Evolutionary conservation across 805 yeast species (phyloP).

Genomic region (Myxozyma monticola): DNA sequence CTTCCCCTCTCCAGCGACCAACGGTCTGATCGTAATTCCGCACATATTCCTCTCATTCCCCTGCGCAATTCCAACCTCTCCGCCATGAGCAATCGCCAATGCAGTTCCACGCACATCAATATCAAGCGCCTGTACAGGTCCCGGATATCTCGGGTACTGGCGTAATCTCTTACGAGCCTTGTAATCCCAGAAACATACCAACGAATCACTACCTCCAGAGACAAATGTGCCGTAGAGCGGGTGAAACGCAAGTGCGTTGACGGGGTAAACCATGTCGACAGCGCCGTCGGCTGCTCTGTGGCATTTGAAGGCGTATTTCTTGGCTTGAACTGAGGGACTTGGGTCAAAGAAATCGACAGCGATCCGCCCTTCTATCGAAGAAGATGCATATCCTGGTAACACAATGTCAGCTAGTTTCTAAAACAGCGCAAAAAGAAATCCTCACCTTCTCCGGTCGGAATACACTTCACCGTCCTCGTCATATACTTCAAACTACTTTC

Average conservation of each 20-base stretch:
- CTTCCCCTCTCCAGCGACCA: slow-evolving; percentile 28
- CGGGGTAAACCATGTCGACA: slow-evolving; percentile 55
- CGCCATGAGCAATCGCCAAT: slow-evolving; percentile 51
- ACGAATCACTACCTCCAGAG: slow-evolving; percentile 56
- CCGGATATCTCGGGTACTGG: slow-evolving; percentile 41
- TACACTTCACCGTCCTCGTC: slow-evolving; percentile 54
- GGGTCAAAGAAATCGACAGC: slow-evolving; percentile 68
- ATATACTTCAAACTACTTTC: slow-evolving; percentile 70
- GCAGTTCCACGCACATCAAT: slow-evolving; percentile 37
- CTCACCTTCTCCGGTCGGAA: slow-evolving; percentile 57
- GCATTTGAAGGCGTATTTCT: slow-evolving; percentile 77
- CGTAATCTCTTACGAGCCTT: slow-evolving; percentile 47
- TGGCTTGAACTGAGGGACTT: slow-evolving; percentile 43
- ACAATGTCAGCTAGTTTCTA: not conserved
- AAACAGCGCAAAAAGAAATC: slow-evolving; percentile 22
- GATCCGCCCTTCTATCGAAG: slow-evolving; percentile 81
- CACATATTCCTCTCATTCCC: slow-evolving; percentile 4
- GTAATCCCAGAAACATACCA: slow-evolving; percentile 54
- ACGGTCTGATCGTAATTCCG: slow-evolving; percentile 21
- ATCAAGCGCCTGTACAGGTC: slow-evolving; percentile 48
- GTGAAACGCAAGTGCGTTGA: slow-evolving; percentile 50
- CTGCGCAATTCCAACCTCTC: slow-evolving; percentile 40
- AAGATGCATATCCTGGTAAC: slow-evolving; percentile 45
- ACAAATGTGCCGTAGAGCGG: slow-evolving; percentile 44
- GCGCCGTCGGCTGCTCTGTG: slow-evolving; percentile 50